Percentiles rank a stretch among this genome's conserved stretches.
Evolutionary conservation across 2,329 filamentous ascomycete genomes (phyloP).

Genomic region (Colletotrichum sp.): DNA sequence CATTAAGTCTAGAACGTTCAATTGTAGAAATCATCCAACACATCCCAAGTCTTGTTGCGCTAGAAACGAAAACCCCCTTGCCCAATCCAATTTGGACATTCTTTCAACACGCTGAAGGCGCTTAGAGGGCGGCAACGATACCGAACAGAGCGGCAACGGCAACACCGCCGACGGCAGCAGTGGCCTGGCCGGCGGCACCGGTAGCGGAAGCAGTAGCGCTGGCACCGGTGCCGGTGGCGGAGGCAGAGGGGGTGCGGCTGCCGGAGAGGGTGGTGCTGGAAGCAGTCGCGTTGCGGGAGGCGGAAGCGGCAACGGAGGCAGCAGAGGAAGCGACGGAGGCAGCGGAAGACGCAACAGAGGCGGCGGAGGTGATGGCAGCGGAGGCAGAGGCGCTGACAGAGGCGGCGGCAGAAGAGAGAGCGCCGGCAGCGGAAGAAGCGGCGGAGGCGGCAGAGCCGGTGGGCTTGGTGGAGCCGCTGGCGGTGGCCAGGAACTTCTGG

Average conservation of each 20-base stretch:
- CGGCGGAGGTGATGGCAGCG: conserved; percentile 32
- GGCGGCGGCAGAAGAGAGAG: background rate
- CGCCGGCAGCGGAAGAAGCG: background rate
- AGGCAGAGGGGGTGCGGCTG: background rate
- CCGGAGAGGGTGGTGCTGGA: background rate
- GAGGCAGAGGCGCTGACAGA: conserved; percentile 24
- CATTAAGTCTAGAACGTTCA: background rate
- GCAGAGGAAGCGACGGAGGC: conserved; percentile 11
- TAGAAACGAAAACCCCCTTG: background rate
- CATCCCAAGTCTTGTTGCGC: background rate
- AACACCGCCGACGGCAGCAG: background rate
- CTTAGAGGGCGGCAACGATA: conserved; percentile 11
- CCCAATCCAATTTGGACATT: background rate
- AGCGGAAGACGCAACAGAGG: conserved; percentile 22
- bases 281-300: conserved; percentile 6
- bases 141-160: conserved; percentile 13
- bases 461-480: background rate
- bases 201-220: background rate
- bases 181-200: background rate
- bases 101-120: no score
- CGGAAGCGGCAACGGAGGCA: conserved; percentile 12
- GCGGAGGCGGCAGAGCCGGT: background rate
- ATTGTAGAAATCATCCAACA: background rate
- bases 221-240: background rate
- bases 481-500: conserved; percentile 22